Base-by-base conservation (phyloP, 352 stramenopile genomes). In the Globisporangium emineosum region DNA sequence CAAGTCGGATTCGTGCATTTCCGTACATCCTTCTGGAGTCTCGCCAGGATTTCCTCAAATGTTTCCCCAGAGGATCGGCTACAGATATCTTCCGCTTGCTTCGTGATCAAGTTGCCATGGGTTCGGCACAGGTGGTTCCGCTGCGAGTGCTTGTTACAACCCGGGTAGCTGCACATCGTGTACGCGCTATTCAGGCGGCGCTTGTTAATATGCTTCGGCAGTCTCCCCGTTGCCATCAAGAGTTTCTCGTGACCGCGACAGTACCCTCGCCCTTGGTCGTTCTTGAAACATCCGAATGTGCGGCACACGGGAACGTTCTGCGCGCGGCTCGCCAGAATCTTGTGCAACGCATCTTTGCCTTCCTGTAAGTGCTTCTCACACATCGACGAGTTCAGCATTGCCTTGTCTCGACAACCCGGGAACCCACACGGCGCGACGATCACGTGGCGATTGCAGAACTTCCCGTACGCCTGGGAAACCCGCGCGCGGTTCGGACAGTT, bases 151-250 rank as follows among this genome's bases (percentile, higher is more conserved):
- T 91, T 95, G 64, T 68, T 80, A 57, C 86, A 95, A 29, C 78
- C 78, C 0, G 86, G 86, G 68, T 91, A 95, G 63, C 82, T 91
- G 72, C 86, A 95, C 86, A 95, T 95, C 21, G 84, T 95, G 75
- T 95, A 95, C 37, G 86, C 84, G 67, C 85, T 93, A 57, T 95
- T 95, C 30, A 93, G 75, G 12, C 86, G 83, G n/a, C 86, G 86
- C 58, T 91, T 91, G 70, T 88, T 95, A 63, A 92, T 82, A 55
- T 89, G 78, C 56, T 84, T 79, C 6, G 84, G 79, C 17, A 95
- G 65, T 6, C 79, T 72, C 13, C 84, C 84, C 21, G 81, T 95
- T 21, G 84, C 84, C 86, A 95, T 95, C 54, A 95, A 62, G 40
- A 95, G 70, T 62, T 95, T 95, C 57, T 95, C 86, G 64, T 95